Evolutionary conservation across 768 basidiomycete species (phyloP).

Genomic region (Pleurotus eryngii): DNA sequence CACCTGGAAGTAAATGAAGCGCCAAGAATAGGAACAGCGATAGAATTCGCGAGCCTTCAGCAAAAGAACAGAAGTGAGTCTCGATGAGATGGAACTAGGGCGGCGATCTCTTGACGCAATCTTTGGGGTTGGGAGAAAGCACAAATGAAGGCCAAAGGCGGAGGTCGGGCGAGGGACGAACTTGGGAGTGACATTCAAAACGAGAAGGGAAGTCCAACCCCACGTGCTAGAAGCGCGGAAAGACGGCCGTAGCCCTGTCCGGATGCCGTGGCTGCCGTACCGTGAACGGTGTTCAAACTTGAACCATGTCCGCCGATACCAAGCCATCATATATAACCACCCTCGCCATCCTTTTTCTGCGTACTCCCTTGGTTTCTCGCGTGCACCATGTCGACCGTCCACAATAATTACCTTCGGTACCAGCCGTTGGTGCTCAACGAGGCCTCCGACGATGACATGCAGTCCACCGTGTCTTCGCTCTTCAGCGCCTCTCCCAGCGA

Average conservation of each 20-base stretch:
- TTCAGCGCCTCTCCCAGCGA: constrained; percentile 37
- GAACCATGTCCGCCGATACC: constrained; percentile 21
- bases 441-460: constrained; percentile 25
- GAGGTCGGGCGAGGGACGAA: constrained; percentile 2
- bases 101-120: not conserved
- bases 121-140: not conserved
- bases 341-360: not conserved
- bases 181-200: not conserved
- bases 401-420: not conserved
- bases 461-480: constrained; percentile 30
- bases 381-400: not conserved
- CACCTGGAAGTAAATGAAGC: not conserved
- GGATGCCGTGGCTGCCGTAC: not conserved
- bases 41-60: not conserved
- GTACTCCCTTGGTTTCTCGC: not conserved
- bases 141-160: constrained; percentile 1
- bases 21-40: not conserved
- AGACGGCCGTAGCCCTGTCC: not conserved
- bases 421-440: constrained; percentile 22
- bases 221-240: constrained; percentile 4
- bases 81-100: not conserved
- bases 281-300: not conserved
- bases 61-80: not conserved
- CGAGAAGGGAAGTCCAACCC: not conserved
- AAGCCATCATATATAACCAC: constrained; percentile 1